Conservation (phyloP, 129 eudicot species). For the Centella asiatica region DNA sequence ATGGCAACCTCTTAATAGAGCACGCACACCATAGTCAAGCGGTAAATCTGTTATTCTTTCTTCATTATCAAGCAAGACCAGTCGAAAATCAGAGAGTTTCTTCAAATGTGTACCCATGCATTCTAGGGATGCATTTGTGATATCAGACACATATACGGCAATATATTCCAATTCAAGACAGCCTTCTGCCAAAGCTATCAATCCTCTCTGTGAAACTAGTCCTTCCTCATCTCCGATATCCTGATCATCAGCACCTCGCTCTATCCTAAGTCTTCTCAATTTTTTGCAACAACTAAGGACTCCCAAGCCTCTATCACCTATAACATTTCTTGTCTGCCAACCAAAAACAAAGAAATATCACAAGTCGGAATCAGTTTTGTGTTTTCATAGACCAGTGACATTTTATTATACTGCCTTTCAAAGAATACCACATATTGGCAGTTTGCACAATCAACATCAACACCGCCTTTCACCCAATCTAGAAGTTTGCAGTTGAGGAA, state of each 20-base stretch:
- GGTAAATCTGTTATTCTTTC: constrained; percentile 22
- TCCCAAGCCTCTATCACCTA: constrained; percentile 32
- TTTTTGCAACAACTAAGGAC: constrained; percentile 23
- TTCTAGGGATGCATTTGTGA: constrained; percentile 28
- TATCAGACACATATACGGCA: constrained; percentile 26
- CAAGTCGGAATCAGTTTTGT: not conserved
- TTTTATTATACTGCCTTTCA: not conserved
- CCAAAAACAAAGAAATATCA: not conserved
- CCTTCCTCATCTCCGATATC: constrained; percentile 24
- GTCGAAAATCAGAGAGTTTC: constrained; percentile 27
- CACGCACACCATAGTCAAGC: constrained; percentile 31
- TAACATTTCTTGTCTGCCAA: constrained; percentile 27
- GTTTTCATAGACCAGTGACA: not conserved
- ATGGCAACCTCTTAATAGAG: constrained; percentile 26
- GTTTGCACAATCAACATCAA: too few relatives aligned
- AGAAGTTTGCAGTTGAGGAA: too few relatives aligned
- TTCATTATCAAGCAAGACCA: constrained; percentile 29
- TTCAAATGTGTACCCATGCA: constrained; percentile 23
- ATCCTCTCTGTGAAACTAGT: constrained; percentile 26
- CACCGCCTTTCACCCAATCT: too few relatives aligned
- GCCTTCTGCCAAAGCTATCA: constrained; percentile 26
- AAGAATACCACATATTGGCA: not conserved
- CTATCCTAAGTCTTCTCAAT: constrained; percentile 32
- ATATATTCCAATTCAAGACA: constrained; percentile 30
- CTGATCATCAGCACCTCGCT: constrained; percentile 32